Percentiles rank a stretch among this genome's conserved stretches.
phyloP scores from a whole-genome alignment of 352 stramenopile genomes.

The Phytopythium vexans region DNA sequence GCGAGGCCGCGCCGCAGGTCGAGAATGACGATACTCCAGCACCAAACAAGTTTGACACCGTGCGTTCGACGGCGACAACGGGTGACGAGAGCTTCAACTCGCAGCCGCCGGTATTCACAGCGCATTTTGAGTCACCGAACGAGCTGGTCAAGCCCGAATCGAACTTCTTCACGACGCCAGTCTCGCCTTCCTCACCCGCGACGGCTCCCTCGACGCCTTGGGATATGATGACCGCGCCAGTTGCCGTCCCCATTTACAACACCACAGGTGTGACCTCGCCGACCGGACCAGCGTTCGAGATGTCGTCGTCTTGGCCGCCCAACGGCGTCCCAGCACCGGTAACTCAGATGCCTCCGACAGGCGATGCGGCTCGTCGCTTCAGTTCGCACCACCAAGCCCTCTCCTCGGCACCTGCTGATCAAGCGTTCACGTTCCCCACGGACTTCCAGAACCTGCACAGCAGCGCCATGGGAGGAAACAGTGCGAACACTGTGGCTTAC shows the following conservation, averaged over 20 bases:
- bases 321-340: not conserved
- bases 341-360: not conserved
- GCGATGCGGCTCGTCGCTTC: not conserved
- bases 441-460: conserved; percentile 18
- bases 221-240: conserved; percentile 8
- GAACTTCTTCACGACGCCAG: conserved; percentile 6
- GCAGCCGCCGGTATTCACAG: conserved; percentile 9
- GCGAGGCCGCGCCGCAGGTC: conserved; percentile 20
- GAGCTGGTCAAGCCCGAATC: not conserved
- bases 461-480: not conserved
- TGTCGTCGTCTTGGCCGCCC: conserved; percentile 3
- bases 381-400: not conserved
- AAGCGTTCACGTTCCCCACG: conserved; percentile 12
- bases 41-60: conserved; percentile 1
- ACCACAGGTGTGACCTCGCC: not conserved
- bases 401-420: not conserved
- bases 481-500: not conserved
- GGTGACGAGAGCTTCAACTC: conserved; percentile 10
- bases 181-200: conserved; percentile 1
- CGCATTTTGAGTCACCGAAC: not conserved
- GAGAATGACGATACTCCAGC: conserved; percentile 3
- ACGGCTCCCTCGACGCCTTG: conserved; percentile 3
- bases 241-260: conserved; percentile 2
- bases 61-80: conserved; percentile 1
- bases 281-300: not conserved